Percentiles rank a stretch among this genome's conserved stretches.
Evolutionary conservation across 2,329 filamentous ascomycete genomes (phyloP).

Genomic region (Hypoxylon sp.): DNA sequence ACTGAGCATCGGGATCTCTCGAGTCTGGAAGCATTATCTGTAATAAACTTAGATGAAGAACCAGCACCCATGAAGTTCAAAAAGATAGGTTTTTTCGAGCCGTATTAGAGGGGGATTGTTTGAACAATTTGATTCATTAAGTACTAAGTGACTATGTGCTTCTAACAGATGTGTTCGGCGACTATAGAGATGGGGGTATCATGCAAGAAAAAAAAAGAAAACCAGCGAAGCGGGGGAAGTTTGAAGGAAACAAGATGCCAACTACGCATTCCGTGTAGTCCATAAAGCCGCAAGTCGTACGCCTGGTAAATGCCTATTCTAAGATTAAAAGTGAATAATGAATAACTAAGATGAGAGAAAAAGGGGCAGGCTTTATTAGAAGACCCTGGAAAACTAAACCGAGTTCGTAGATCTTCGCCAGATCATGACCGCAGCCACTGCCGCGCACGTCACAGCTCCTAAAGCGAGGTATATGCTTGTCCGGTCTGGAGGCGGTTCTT

Average conservation of each 20-base stretch:
- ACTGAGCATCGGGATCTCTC: too few relatives aligned
- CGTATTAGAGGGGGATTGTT: too few relatives aligned
- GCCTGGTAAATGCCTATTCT: conserved; percentile 19
- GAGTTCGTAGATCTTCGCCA: conserved; percentile 67
- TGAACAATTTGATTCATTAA: conserved; percentile 31
- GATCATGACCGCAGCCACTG: conserved; percentile 70
- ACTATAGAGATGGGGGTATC: conserved; percentile 42
- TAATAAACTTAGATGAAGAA: too few relatives aligned
- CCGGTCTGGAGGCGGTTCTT: conserved; percentile 84
- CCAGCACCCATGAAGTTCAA: too few relatives aligned
- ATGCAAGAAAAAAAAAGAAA: conserved; percentile 24
- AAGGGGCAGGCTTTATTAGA: neutral
- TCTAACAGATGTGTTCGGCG: conserved; percentile 23
- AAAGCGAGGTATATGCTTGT: conserved; percentile 87
- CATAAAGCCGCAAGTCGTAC: neutral
- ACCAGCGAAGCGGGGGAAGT: conserved; percentile 27
- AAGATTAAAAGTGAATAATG: conserved; percentile 27
- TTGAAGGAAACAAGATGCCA: conserved; percentile 11
- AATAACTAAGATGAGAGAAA: neutral
- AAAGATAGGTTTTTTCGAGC: too few relatives aligned
- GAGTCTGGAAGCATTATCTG: too few relatives aligned
- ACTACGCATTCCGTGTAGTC: conserved; percentile 19
- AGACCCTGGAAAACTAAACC: conserved; percentile 15
- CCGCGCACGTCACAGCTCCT: conserved; percentile 74
- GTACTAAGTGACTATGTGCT: conserved; percentile 27